These are phyloP conservation scores for Leucosporidium scottii DNA, from an alignment of 768 basidiomycete genomes.

Conservation along the genomic window DNA sequence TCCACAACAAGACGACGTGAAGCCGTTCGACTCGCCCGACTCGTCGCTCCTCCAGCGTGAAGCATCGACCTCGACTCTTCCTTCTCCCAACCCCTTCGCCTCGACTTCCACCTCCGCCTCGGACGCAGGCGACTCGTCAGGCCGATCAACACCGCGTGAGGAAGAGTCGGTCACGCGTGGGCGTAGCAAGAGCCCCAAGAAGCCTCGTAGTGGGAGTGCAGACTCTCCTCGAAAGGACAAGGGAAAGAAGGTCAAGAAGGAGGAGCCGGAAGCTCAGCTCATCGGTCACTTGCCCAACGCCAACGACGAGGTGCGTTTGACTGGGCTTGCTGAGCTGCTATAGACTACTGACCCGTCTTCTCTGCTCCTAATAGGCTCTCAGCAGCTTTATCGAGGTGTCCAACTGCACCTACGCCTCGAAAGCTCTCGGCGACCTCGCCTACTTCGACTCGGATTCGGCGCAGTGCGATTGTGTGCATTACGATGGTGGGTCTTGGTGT, in stretches of 20 bases:
- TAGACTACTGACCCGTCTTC: background rate
- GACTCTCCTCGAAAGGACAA: background rate
- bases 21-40: background rate
- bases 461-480: constrained; percentile 86
- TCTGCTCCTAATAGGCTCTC: constrained; percentile 43
- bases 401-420: constrained; percentile 13
- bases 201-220: background rate
- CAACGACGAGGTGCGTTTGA: constrained; percentile 50
- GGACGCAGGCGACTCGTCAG: too few relatives aligned
- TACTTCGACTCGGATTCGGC: constrained; percentile 67
- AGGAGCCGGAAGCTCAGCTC: constrained; percentile 44
- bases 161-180: too few relatives aligned
- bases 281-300: constrained; percentile 74
- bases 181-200: background rate
- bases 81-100: background rate
- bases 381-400: constrained; percentile 29
- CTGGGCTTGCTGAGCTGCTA: too few relatives aligned
- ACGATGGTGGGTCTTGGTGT: constrained; percentile 59
- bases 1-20: background rate
- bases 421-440: constrained; percentile 17
- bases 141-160: too few relatives aligned
- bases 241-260: constrained; percentile 17
- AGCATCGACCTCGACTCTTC: background rate
- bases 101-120: background rate
- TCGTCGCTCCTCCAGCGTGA: background rate